Evolutionary conservation across 202 grass and related monocot species (phyloP), one percentile per base, ranked within the genome.

Genomic region (Thinopyrum obtusiflorum): DNA sequence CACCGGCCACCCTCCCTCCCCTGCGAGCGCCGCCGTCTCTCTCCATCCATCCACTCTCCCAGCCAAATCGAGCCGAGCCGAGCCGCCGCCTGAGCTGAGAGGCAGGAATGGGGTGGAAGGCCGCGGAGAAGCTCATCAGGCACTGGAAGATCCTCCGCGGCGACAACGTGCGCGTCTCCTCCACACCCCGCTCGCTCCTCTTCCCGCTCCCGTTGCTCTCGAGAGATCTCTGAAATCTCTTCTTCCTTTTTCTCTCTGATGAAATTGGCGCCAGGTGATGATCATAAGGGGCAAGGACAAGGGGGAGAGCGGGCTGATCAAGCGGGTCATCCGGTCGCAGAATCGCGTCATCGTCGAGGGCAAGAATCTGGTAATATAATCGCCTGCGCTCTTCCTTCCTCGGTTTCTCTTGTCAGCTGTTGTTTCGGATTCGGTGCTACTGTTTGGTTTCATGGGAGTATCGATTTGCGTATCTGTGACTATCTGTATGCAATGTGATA

Each of bases 121-220:
- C 96, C 1, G 96, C 88, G 23, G 84, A 95, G 86, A 98, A 94
- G 91, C 85, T 95, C 44, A 89, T 98, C 71, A 78, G 70, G 47
- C 93, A 93, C 86, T 95, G 96, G 96, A 98, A 94, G 89, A 91
- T 98, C 84, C 96, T 98, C 6, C 91, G 96, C 37, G 93, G 96
- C 13, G 96, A 98, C 84, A 94, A 94, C 51, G 96, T 98, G 73
- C 69, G 60, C n/a, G 20, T 9, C 31, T 2, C 9, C 63, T 14
- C 36, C 17, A 13, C 18, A 11, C 35, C 68, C 11, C 2, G 36
- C 40, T 26, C 70, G 40, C 70, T 29, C 40, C 5, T 82, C 23
- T 6, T 37, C 9, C 20, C 20, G 4, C 78, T 61, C 31, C 59
- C 59, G 20, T 83, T 27, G 21, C 60, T 42, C 26, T 72, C 14